Conservation (phyloP, 345 rosid species). For the Eucalyptus regnans region DNA sequence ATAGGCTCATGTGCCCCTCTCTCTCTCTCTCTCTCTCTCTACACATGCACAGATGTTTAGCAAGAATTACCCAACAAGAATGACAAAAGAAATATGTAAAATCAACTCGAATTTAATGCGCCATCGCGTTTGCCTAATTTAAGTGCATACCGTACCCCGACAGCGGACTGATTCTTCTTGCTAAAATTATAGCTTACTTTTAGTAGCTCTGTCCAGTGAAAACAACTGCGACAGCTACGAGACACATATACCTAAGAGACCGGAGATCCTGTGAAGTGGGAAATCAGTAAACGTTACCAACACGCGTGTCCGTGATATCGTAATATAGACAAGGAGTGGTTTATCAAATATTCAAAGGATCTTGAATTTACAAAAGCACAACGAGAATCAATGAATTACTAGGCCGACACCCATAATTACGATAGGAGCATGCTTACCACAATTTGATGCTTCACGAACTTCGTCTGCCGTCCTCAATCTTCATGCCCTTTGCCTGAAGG, state of each 20-base stretch:
- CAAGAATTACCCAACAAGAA: too few species aligned
- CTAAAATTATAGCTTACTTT: neutral
- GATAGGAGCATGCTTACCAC: conserved; percentile 9
- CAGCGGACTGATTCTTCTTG: neutral
- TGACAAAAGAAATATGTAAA: too few species aligned
- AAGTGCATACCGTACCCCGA: neutral
- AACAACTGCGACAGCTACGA: neutral
- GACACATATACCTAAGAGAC: neutral
- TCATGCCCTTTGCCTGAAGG: conserved; percentile 74
- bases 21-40: neutral
- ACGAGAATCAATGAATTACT: too few species aligned
- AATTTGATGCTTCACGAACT: conserved; percentile 10
- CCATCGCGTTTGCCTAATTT: neutral
- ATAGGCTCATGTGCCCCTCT: neutral
- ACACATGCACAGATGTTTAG: neutral
- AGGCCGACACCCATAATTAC: neutral
- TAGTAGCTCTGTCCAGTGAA: neutral
- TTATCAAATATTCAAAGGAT: too few species aligned
- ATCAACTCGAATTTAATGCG: neutral
- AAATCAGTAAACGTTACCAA: neutral
- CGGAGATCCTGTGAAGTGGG: neutral
- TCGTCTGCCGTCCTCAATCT: conserved; percentile 6
- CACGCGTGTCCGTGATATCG: neutral
- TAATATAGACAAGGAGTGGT: neutral
- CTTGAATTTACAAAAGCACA: too few species aligned